phyloP scores from a whole-genome alignment of 1,284 basidiomycete genomes.

The Fomitopsis palustris region DNA sequence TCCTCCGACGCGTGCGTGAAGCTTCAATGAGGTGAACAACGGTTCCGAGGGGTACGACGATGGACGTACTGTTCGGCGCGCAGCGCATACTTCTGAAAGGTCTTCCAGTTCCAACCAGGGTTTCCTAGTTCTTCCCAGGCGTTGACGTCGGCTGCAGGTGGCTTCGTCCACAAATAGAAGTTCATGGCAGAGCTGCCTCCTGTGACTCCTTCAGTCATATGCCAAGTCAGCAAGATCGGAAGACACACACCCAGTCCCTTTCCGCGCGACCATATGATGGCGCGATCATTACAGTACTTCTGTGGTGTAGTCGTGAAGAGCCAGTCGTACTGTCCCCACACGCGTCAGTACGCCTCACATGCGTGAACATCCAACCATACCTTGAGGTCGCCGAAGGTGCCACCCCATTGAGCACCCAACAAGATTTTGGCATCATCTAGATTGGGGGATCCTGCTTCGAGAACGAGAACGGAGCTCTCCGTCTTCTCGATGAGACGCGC shows the following conservation, averaged over 20 bases:
- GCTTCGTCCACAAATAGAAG: conserved; percentile 21
- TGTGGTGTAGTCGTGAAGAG: conserved; percentile 24
- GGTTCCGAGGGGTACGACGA: too few relatives aligned
- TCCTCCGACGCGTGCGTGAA: conserved; percentile 12
- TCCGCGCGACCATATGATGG: conserved; percentile 21
- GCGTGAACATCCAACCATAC: not conserved
- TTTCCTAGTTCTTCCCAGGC: conserved; percentile 21
- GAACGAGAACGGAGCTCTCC: conserved; percentile 30
- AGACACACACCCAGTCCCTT: conserved; percentile 19
- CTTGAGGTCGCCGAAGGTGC: not conserved
- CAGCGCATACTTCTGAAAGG: conserved; percentile 14
- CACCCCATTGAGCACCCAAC: conserved; percentile 12
- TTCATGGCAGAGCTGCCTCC: conserved; percentile 27
- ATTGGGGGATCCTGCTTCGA: conserved; percentile 36
- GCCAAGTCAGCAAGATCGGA: not conserved
- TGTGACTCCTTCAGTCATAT: not conserved
- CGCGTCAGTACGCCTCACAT: not conserved
- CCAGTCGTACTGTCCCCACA: conserved; percentile 27
- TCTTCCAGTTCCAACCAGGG: conserved; percentile 24
- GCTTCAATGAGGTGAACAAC: conserved; percentile 1
- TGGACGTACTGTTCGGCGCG: conserved; percentile 8
- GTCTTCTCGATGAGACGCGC: conserved; percentile 23
- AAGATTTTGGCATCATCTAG: conserved; percentile 29
- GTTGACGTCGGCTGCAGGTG: conserved; percentile 24
- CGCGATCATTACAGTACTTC: conserved; percentile 9